A percentile compares a stretch with the other conserved stretches of the same genome.
These are phyloP conservation scores for Cetraspora pellucida DNA, from an alignment of 192 early-diverging fungal species.

Conservation along the genomic window DNA sequence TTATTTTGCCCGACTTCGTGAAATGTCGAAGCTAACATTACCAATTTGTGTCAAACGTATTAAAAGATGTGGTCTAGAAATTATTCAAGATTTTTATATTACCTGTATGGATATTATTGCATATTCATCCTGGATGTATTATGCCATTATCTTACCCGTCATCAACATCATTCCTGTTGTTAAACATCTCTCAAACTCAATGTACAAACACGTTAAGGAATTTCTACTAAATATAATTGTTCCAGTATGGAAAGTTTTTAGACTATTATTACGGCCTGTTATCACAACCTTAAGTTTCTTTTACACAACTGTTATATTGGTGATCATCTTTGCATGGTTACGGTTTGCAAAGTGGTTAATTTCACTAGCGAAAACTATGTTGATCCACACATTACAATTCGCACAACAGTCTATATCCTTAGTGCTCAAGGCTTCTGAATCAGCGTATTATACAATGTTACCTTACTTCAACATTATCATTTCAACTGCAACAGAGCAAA, in stretches of 20 bases:
- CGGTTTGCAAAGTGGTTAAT: neutral
- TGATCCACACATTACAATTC: too few relatives aligned
- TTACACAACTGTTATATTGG: constrained; percentile 12
- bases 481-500: neutral
- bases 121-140: neutral
- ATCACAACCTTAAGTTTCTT: neutral
- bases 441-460: neutral
- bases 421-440: neutral
- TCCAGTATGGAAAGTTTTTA: constrained; percentile 1
- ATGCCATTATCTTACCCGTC: neutral
- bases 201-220: neutral
- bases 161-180: neutral
- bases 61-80: neutral
- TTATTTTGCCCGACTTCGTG: neutral
- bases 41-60: neutral
- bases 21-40: neutral
- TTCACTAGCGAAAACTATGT: too few relatives aligned
- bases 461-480: neutral
- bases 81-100: neutral
- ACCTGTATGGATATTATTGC: neutral
- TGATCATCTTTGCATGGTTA: neutral
- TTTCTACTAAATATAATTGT: neutral
- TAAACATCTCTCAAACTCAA: neutral
- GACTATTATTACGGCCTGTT: constrained; percentile 8
- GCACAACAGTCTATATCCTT: too few relatives aligned